Conservation (phyloP, 805 yeast species). For the Metschnikowia colocasiae region DNA sequence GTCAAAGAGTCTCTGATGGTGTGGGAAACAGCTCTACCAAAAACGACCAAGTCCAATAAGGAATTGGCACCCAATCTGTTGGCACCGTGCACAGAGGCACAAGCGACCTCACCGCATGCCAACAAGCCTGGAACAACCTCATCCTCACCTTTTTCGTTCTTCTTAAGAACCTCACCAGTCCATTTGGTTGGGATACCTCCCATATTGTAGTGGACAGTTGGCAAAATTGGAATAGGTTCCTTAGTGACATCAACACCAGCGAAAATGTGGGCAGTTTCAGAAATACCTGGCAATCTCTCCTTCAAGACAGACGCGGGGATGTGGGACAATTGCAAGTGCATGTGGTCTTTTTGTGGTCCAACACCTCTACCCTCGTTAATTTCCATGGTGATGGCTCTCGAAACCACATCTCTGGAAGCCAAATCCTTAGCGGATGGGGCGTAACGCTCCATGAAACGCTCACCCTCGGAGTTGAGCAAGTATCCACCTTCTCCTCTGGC, state of each 20-base stretch:
- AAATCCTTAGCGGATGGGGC: slow-evolving; percentile 98
- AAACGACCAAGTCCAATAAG: slow-evolving; percentile 89
- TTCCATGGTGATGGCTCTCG: slow-evolving; percentile 98
- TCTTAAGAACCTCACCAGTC: slow-evolving; percentile 89
- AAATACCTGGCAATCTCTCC: slow-evolving; percentile 98
- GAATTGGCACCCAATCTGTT: slow-evolving; percentile 99
- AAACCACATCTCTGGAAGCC: slow-evolving; percentile 97
- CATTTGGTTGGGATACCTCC: slow-evolving; percentile 99
- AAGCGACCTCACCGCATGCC: slow-evolving; percentile 99
- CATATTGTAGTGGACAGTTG: slow-evolving; percentile 99
- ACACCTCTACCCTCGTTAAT: slow-evolving; percentile 99
- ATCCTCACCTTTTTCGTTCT: slow-evolving; percentile 86
- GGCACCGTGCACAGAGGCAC: slow-evolving; percentile 99
- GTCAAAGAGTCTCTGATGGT: slow-evolving; percentile 79
- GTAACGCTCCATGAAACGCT: slow-evolving; percentile 98
- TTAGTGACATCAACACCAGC: slow-evolving; percentile 99
- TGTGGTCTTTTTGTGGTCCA: slow-evolving; percentile 93
- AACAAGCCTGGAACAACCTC: slow-evolving; percentile 85
- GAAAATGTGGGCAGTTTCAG: slow-evolving; percentile 96
- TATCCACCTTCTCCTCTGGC: slow-evolving; percentile 99
- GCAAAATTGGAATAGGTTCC: slow-evolving; percentile 97
- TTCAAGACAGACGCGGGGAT: slow-evolving; percentile 86
- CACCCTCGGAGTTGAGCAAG: slow-evolving; percentile 95
- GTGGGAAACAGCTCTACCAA: slow-evolving; percentile 97
- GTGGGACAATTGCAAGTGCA: slow-evolving; percentile 89